Evolutionary conservation across 345 rosid species (phyloP).

Genomic region (Rhodamnia argentea): DNA sequence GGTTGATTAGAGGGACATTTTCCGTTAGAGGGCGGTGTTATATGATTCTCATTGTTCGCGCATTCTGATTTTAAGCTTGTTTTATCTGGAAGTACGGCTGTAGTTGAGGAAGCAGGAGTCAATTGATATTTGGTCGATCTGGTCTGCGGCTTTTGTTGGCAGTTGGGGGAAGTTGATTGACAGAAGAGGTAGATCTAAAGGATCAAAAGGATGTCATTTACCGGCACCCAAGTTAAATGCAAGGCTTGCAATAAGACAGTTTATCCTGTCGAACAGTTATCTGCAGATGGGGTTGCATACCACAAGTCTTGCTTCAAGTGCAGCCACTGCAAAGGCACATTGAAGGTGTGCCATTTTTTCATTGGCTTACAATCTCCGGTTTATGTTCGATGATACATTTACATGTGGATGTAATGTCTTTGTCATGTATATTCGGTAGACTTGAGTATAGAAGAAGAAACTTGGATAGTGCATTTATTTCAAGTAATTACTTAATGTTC

Average conservation of each 20-base stretch:
- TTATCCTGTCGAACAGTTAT: constrained; percentile 82
- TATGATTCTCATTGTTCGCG: not conserved
- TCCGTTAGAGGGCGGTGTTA: not conserved
- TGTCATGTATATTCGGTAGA: not conserved
- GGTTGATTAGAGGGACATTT: not conserved
- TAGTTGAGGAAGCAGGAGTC: not conserved
- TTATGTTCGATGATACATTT: not conserved
- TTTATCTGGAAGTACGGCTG: not conserved
- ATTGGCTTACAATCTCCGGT: not conserved
- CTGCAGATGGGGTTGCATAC: constrained; percentile 84
- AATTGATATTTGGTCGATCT: not conserved
- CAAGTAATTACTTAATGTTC: not conserved
- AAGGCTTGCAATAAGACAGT: constrained; percentile 96
- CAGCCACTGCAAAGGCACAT: constrained; percentile 88
- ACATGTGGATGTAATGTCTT: not conserved
- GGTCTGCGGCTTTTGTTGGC: not conserved
- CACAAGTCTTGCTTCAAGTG: constrained; percentile 97
- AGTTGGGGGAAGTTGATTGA: not conserved
- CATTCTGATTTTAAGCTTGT: not conserved
- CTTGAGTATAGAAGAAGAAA: not conserved
- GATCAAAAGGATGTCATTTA: constrained; percentile 54
- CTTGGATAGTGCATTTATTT: not conserved
- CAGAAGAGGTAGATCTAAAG: not conserved
- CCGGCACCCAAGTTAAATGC: constrained; percentile 94
- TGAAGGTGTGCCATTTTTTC: constrained; percentile 34